Evolutionary conservation across 192 early-diverging fungal genomes (phyloP).

Genomic region (Funneliformis geosporum): DNA sequence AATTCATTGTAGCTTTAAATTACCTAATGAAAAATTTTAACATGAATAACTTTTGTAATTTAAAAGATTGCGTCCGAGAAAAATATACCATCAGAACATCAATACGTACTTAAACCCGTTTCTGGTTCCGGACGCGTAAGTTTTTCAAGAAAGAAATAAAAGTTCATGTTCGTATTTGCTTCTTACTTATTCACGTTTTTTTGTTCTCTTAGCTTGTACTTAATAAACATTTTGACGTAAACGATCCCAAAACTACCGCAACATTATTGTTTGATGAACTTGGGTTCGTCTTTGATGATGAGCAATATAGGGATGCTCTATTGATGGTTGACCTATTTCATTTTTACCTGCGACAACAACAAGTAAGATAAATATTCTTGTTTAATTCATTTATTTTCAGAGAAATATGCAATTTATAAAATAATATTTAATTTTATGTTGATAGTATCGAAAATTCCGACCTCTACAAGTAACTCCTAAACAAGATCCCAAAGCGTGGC

Average conservation of each 20-base stretch:
- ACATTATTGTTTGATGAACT: constrained; percentile 88
- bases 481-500: constrained; percentile 82
- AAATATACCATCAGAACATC: constrained; percentile 61
- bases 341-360: constrained; percentile 73
- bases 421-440: background rate
- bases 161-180: background rate
- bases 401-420: background rate
- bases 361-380: constrained; percentile 42
- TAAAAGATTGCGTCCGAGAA: constrained; percentile 61
- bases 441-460: constrained; percentile 79
- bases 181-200: background rate
- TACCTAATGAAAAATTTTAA: background rate
- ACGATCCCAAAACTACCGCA: constrained; percentile 60
- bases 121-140: constrained; percentile 80
- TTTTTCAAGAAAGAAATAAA: background rate
- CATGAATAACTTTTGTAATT: constrained; percentile 28
- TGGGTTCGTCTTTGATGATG: constrained; percentile 86
- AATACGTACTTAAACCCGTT: constrained; percentile 90
- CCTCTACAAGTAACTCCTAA: constrained; percentile 85
- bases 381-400: background rate
- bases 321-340: constrained; percentile 83
- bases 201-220: constrained; percentile 57
- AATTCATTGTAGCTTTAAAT: background rate
- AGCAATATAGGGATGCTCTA: constrained; percentile 84
- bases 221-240: constrained; percentile 66